Percentiles rank a stretch among this genome's conserved stretches.
Evolutionary conservation across 768 basidiomycete species (phyloP).

Genomic region (Tephrocybe sp.): DNA sequence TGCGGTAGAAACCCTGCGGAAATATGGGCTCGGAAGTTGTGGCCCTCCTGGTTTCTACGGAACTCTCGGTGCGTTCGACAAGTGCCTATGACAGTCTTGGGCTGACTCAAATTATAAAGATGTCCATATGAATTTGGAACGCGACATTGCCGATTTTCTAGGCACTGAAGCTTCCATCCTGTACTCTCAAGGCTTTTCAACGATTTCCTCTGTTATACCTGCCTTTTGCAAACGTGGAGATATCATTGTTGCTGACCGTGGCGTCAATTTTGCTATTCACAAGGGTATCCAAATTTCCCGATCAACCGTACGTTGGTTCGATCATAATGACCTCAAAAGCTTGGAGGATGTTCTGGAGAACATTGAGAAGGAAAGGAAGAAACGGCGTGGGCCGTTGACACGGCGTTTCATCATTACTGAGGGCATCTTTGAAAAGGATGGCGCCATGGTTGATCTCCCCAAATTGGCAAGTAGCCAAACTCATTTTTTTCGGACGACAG

Average conservation of each 20-base stretch:
- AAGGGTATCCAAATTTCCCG: conserved; percentile 94
- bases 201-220: conserved; percentile 90
- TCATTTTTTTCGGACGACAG: neutral
- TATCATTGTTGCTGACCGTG: conserved; percentile 96
- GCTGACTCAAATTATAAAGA: conserved; percentile 45
- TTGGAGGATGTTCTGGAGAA: conserved; percentile 83
- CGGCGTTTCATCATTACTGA: conserved; percentile 95
- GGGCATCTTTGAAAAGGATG: conserved; percentile 95
- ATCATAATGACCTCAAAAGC: conserved; percentile 91
- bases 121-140: conserved; percentile 87
- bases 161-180: conserved; percentile 87
- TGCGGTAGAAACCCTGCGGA: conserved; percentile 78
- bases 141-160: conserved; percentile 86
- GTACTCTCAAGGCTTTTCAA: conserved; percentile 92
- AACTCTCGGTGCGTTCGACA: conserved; percentile 67
- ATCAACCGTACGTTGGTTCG: conserved; percentile 90
- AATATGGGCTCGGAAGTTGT: conserved; percentile 93
- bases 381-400: conserved; percentile 77
- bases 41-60: conserved; percentile 98
- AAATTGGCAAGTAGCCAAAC: conserved; percentile 49
- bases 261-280: conserved; percentile 93
- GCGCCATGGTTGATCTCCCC: conserved; percentile 87
- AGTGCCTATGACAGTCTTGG: conserved; percentile 2
- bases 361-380: conserved; percentile 86
- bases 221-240: conserved; percentile 98